phyloP scores from a whole-genome alignment of 306 rosid genomes.

The Senna siamea region DNA sequence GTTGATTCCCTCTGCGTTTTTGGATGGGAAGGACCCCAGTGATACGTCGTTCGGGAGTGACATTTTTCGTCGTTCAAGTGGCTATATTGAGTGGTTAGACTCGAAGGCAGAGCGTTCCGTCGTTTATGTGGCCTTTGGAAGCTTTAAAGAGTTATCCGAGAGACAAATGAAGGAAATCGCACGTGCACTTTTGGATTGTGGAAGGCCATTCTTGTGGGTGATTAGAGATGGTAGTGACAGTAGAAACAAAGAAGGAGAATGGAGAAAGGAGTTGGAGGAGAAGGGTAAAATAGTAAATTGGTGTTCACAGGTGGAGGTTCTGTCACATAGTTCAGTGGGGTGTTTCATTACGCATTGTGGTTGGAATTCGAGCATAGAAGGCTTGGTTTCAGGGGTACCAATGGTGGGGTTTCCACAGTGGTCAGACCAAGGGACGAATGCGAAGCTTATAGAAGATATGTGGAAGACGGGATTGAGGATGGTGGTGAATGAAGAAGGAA shows the following conservation, averaged over 20 bases:
- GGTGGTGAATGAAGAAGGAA: no score
- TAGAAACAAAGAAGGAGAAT: background rate
- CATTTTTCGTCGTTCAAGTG: conserved; percentile 1
- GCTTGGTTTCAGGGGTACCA: background rate
- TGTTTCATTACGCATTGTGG: conserved; percentile 2
- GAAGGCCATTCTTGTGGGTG: conserved; percentile 52
- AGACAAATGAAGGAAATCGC: conserved; percentile 49
- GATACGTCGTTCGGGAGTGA: conserved; percentile 45
- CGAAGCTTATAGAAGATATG: background rate
- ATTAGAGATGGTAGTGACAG: conserved; percentile 13
- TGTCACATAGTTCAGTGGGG: conserved; percentile 7
- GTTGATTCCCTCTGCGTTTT: conserved; percentile 42
- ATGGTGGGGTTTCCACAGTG: conserved; percentile 2
- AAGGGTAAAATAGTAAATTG: conserved; percentile 43
- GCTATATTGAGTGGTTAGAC: conserved; percentile 49
- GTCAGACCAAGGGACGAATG: background rate
- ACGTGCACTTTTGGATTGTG: conserved; percentile 40
- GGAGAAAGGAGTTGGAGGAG: conserved; percentile 12
- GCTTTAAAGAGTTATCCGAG: conserved; percentile 22
- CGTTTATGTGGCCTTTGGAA: conserved; percentile 53
- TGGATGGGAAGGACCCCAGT: conserved; percentile 24
- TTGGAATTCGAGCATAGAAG: background rate
- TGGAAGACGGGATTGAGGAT: conserved; percentile 30
- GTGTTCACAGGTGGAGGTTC: conserved; percentile 49
- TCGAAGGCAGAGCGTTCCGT: conserved; percentile 39